phyloP scores from a whole-genome alignment of 2,329 filamentous ascomycete genomes.

The Nothophaeocryptopus gaeumannii region DNA sequence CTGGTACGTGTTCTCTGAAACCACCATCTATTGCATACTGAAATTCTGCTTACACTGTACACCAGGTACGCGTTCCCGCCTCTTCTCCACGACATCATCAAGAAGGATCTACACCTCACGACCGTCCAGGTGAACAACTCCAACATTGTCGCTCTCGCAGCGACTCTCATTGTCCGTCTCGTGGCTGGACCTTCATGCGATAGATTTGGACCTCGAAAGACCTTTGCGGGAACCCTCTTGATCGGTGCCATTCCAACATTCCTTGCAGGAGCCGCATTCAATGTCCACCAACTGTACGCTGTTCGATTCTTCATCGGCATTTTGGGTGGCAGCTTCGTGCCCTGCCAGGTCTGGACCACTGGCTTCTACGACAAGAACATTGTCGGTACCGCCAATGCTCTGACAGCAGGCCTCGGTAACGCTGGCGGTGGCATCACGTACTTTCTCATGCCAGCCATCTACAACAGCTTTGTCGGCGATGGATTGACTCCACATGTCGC shows the following conservation, averaged over 20 bases:
- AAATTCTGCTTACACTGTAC: constrained; percentile 6
- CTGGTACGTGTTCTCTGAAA: constrained; percentile 48
- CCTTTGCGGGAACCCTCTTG: constrained; percentile 76
- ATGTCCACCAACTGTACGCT: constrained; percentile 64
- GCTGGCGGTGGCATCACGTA: constrained; percentile 88
- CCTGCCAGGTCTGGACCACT: constrained; percentile 89
- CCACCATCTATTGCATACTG: neutral
- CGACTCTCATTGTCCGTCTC: constrained; percentile 72
- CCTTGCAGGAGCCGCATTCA: constrained; percentile 73
- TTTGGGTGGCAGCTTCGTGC: constrained; percentile 74
- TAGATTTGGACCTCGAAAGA: constrained; percentile 72
- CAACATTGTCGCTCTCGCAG: constrained; percentile 78
- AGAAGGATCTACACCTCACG: constrained; percentile 70
- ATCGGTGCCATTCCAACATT: constrained; percentile 76
- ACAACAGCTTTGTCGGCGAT: constrained; percentile 36
- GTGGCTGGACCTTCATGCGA: constrained; percentile 83
- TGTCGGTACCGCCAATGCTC: constrained; percentile 81
- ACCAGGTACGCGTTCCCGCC: constrained; percentile 82
- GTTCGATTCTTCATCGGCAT: constrained; percentile 80
- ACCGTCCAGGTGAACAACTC: constrained; percentile 76
- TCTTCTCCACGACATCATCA: constrained; percentile 74
- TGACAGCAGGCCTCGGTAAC: constrained; percentile 83
- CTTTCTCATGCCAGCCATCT: constrained; percentile 89
- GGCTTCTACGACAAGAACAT: constrained; percentile 92
- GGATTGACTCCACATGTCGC: constrained; percentile 56